Evolutionary conservation across 306 rosid species (phyloP), one percentile per base, ranked within the genome.

Genomic region (Styphnolobium japonicum): DNA sequence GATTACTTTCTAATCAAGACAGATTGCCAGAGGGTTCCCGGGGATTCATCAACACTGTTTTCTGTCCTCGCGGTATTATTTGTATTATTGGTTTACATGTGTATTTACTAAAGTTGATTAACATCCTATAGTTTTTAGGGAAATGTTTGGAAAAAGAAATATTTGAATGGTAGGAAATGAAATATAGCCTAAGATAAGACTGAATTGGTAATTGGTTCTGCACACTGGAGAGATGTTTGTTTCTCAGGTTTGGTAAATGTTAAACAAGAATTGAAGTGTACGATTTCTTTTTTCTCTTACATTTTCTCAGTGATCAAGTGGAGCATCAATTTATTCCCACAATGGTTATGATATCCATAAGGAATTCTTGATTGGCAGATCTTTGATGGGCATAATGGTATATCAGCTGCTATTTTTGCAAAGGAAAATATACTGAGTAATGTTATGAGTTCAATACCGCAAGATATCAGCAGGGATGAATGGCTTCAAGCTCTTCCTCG

Each of bases 401-500:
- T 88, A 55, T 93, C 98, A 9, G 98, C 98, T 45, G 98, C 98
- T 57, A 87, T 93, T 73, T 93, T 87, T 83, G 85, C 93, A 2
- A 93, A 89, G 86, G 98, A 93, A 81, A 92, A 85, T 61, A 66
- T 93, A 79, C 68, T 93, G 71, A 85, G 60, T 27, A 88, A 93
- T 76, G 89, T 93, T 25, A 80, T 93, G 88, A 93, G 92, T 82
- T 97, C 94, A 61, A 85, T 93, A 78, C 97, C 98, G 7, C 92
- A 85, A 86, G 98, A 90, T 78, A 76, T 71, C 86, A 88, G 90
- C 79, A 85, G 98, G 85, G 93, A 91, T 56, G 94, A 89, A 52
- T 93, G 98, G 98, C 94, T 93, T 72, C 98, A 87, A 63, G 89
- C 90, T 74, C 92, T 91, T 80, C 98, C 98, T 72, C 97, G 97